These are phyloP conservation scores for Huntiella moniliformis DNA, from an alignment of 2,329 filamentous ascomycete species.

Conservation along the genomic window DNA sequence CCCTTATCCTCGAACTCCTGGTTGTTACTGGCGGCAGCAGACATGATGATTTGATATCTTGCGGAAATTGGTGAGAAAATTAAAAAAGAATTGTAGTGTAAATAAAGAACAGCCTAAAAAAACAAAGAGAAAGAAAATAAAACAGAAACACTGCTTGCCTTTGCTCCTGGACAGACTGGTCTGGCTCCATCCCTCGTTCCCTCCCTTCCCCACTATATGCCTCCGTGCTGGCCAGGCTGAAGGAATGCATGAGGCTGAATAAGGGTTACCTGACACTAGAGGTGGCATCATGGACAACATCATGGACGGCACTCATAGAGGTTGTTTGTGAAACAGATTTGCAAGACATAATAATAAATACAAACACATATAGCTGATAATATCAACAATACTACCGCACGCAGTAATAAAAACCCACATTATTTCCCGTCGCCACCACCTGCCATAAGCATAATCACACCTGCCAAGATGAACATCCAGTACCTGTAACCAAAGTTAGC, in stretches of 20 bases:
- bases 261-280: background rate
- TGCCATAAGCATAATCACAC: constrained; percentile 32
- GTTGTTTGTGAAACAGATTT: background rate
- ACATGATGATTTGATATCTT: constrained; percentile 24
- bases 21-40: constrained; percentile 28
- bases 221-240: background rate
- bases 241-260: background rate
- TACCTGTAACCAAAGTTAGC: constrained; percentile 26
- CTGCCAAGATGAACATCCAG: constrained; percentile 44
- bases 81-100: background rate
- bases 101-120: background rate
- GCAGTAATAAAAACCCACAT: background rate
- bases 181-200: no score
- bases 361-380: background rate
- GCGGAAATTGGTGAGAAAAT: background rate
- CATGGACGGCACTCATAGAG: background rate
- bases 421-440: constrained; percentile 35
- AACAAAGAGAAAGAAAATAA: constrained; percentile 2
- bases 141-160: background rate
- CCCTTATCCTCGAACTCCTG: constrained; percentile 48
- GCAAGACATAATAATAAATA: background rate
- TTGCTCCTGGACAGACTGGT: background rate
- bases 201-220: no score
- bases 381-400: background rate
- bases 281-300: background rate